These are phyloP conservation scores for Gyrodon lividus DNA, from an alignment of 768 basidiomycete genomes.

Conservation along the genomic window DNA sequence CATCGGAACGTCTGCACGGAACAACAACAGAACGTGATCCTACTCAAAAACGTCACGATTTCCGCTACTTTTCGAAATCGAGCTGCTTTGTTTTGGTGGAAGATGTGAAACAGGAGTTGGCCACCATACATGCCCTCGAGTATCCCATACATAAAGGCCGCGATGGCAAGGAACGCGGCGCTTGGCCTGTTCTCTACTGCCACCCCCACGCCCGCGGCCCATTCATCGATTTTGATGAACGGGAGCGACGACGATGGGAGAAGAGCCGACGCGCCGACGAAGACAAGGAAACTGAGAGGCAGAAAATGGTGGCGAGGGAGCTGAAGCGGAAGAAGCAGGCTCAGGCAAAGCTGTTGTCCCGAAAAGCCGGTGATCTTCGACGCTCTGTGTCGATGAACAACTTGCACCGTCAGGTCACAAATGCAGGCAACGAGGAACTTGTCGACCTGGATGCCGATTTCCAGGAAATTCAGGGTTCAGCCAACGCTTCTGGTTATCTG, in stretches of 20 bases:
- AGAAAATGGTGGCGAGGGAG: constrained; percentile 24
- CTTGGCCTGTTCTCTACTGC: constrained; percentile 85
- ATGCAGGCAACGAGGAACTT: constrained; percentile 40
- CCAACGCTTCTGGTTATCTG: constrained; percentile 69
- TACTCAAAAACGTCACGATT: constrained; percentile 82
- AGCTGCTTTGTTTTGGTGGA: constrained; percentile 88
- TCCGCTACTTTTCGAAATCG: constrained; percentile 76
- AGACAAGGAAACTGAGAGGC: constrained; percentile 35
- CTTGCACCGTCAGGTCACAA: constrained; percentile 54
- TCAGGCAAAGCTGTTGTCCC: constrained; percentile 27
- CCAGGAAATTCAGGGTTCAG: constrained; percentile 45
- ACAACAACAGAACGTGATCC: constrained; percentile 87
- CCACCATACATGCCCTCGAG: constrained; percentile 83
- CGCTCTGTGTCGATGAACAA: constrained; percentile 77
- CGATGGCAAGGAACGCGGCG: constrained; percentile 51
- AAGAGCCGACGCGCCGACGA: constrained; percentile 44
- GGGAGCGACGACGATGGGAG: constrained; percentile 67
- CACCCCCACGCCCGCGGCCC: constrained; percentile 73
- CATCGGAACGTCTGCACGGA: constrained; percentile 84
- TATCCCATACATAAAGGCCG: constrained; percentile 59
- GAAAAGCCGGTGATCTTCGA: constrained; percentile 55
- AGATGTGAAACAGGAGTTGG: constrained; percentile 78
- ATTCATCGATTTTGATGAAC: constrained; percentile 73
- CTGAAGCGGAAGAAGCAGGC: constrained; percentile 30
- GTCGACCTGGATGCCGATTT: constrained; percentile 43